These are phyloP conservation scores for Fragaria nilgerrensis DNA, from an alignment of 306 rosid species.

Conservation along the genomic window DNA sequence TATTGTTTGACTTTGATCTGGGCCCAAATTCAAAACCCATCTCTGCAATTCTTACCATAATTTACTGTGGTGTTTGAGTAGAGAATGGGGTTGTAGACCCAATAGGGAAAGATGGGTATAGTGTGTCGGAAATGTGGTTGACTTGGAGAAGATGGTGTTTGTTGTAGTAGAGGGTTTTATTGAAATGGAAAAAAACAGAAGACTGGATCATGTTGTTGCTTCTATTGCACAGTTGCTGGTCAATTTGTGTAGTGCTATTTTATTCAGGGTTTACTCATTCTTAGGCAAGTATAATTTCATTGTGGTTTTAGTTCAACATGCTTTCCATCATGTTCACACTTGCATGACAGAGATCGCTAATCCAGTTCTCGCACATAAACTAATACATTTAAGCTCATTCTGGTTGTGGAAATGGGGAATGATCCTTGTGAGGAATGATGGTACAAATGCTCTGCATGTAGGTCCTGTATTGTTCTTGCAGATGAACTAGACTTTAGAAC, in stretches of 20 bases:
- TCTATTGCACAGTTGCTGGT: not conserved
- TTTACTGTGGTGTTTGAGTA: not conserved
- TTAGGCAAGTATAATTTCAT: not conserved
- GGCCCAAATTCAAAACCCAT: not conserved
- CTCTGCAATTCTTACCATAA: not conserved
- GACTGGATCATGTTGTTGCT: conserved; percentile 2
- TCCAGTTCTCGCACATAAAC: not conserved
- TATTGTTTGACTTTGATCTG: conserved; percentile 2
- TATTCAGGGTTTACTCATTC: conserved; percentile 3
- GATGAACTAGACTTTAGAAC: not conserved
- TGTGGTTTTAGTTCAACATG: not conserved
- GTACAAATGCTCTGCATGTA: not conserved
- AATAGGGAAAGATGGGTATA: not conserved
- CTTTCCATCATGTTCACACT: not conserved
- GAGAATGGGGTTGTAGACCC: not conserved
- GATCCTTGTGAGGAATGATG: conserved; percentile 1
- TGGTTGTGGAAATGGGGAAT: not conserved
- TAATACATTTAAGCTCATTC: not conserved
- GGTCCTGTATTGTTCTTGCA: not conserved
- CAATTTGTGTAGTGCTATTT: not conserved
- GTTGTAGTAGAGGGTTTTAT: not conserved
- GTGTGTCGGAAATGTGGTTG: not conserved
- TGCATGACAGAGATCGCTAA: not conserved
- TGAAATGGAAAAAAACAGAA: not conserved
- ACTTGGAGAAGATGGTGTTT: not conserved